Evolutionary conservation across 495 filamentous ascomycete species (phyloP), one percentile per base, ranked within the genome.

Genomic region (Penicillium cosmopolitanum): DNA sequence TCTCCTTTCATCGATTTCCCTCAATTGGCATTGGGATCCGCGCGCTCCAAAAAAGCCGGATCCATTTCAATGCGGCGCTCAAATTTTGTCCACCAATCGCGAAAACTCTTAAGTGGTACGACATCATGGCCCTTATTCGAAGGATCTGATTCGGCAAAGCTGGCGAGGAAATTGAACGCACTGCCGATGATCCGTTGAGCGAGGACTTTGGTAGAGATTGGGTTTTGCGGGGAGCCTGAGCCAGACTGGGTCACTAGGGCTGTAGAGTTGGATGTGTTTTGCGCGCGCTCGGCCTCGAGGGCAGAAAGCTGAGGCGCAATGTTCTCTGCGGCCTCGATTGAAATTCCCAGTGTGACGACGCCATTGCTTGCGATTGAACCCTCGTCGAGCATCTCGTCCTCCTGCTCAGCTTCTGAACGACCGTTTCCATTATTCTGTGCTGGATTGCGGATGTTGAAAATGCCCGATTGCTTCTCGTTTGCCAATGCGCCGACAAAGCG

Each of bases 41-140:
- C 89, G 67, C 91, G 84, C 72, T 98, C 93, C 64, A 99, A 77
- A 74, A 98, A 98, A 8, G 84, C 78, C 3, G 96, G 96, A 78
- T 99, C 95, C 56, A 83, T 77, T 69, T 92, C 87, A 31, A 98
- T 81, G 73, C 85, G 88, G 40, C 84, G 84, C 85, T 99, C 95
- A 79, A 99, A 99, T 75, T 96, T 97, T 51, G 75, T 80, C 95
- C 95, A 99, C 95, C 96, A 99, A 54, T 97, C 93, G 70, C 90
- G 87, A 73, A 99, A 98, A 12, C 87, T 89, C 76, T 88, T 91
- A 55, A 99, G 69, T 35, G 96, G 92, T 21, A 99, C 89, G 12
- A 96, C 86, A 69, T 97, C 94, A 51, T 88, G 82, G 11, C 84
- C 90, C 36, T 76, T 80, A 16, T 65, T 61, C 10, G 57, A 68